Conservation (phyloP, 2,329 filamentous ascomycete species). For the Zymoseptoria pseudotritici region DNA sequence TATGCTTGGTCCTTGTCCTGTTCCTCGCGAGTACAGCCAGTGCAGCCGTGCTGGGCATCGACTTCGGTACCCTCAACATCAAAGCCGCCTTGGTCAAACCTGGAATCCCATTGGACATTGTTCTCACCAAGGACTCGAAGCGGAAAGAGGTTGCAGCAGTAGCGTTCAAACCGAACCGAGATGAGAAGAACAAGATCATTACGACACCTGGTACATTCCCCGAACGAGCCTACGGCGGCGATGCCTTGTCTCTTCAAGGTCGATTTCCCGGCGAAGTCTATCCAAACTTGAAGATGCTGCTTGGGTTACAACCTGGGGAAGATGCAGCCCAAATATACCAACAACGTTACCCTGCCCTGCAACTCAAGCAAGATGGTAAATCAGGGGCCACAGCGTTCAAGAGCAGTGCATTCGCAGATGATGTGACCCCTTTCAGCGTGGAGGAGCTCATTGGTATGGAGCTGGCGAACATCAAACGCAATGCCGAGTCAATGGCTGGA, state of each 20-base stretch:
- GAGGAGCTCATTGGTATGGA: conserved; percentile 97
- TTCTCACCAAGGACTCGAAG: conserved; percentile 94
- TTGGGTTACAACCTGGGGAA: conserved; percentile 55
- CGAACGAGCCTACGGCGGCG: conserved; percentile 84
- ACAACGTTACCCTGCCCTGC: conserved; percentile 68
- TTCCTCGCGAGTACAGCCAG: conserved; percentile 51
- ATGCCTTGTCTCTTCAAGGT: conserved; percentile 78
- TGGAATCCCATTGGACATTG: conserved; percentile 93
- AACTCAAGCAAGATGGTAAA: conserved; percentile 52
- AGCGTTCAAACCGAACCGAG: conserved; percentile 79
- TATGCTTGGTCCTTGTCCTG: conserved; percentile 37
- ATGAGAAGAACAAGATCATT: conserved; percentile 49
- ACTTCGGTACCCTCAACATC: conserved; percentile 93
- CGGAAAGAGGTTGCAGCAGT: conserved; percentile 89
- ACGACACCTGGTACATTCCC: conserved; percentile 53
- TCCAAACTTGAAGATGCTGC: conserved; percentile 81
- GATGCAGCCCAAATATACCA: conserved; percentile 62
- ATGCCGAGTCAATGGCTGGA: conserved; percentile 77
- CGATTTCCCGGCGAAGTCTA: conserved; percentile 91
- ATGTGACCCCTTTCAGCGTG: conserved; percentile 58
- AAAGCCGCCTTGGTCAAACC: conserved; percentile 95
- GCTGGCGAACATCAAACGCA: conserved; percentile 80
- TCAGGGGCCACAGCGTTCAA: conserved; percentile 72
- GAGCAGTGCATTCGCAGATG: conserved; percentile 66
- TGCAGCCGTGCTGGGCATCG: conserved; percentile 74